phyloP scores from a whole-genome alignment of 1,139 yeast genomes.

The Geotrichum reessii region DNA sequence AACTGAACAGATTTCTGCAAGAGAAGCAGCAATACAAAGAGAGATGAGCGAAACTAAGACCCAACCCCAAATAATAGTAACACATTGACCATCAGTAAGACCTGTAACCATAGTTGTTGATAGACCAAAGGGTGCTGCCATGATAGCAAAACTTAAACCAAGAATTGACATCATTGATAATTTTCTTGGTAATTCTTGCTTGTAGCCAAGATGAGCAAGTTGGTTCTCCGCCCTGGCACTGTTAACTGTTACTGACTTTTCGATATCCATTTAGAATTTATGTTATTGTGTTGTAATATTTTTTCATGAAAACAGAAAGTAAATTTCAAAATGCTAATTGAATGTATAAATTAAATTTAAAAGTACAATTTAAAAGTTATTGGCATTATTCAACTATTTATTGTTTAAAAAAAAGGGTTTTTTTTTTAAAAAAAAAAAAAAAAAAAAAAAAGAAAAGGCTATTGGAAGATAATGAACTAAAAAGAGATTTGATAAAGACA shows the following conservation, averaged over 20 bases:
- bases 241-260: not conserved
- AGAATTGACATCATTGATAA: conserved; percentile 20
- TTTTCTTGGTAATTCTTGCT: conserved; percentile 19
- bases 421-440: too few relatives aligned
- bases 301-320: too few relatives aligned
- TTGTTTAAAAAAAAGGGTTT: not conserved
- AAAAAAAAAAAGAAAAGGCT: not conserved
- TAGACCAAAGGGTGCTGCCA: conserved; percentile 18
- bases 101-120: conserved; percentile 24
- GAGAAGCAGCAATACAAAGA: conserved; percentile 26
- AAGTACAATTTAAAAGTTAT: not conserved
- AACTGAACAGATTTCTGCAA: conserved; percentile 28
- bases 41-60: conserved; percentile 24
- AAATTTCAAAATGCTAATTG: too few relatives aligned
- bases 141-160: conserved; percentile 19
- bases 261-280: conserved; percentile 4
- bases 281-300: not conserved
- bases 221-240: conserved; percentile 8
- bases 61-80: conserved; percentile 28
- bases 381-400: not conserved
- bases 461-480: not conserved
- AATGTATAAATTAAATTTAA: not conserved
- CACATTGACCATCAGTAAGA: conserved; percentile 27
- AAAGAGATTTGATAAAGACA: not conserved
- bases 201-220: conserved; percentile 19